A percentile compares a stretch with the other conserved stretches of the same genome.
Evolutionary conservation across 768 basidiomycete genomes (phyloP).

Genomic region (Hypholoma sublateritium): DNA sequence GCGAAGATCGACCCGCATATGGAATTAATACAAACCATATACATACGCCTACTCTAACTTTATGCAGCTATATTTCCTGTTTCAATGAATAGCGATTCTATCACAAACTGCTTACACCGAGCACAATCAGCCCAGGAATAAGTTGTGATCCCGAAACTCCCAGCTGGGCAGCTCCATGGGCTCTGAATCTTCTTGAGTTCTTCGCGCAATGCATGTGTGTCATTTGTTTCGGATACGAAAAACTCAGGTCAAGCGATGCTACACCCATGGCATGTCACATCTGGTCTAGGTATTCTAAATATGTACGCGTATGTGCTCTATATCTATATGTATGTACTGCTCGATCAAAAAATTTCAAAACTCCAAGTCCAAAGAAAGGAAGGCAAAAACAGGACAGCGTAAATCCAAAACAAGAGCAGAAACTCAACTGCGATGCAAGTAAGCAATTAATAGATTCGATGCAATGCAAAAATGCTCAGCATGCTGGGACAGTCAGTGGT

Average conservation of each 20-base stretch:
- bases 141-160: neutral
- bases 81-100: neutral
- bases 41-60: neutral
- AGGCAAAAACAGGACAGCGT: neutral
- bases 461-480: conserved; percentile 24
- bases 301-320: neutral
- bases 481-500: conserved; percentile 82
- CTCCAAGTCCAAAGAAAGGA: neutral
- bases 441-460: neutral
- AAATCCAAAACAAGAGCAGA: neutral
- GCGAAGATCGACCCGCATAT: neutral
- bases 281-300: neutral
- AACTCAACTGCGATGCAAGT: conserved; percentile 2
- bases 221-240: too few species aligned
- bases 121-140: neutral
- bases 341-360: neutral
- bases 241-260: too few species aligned
- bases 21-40: neutral
- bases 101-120: conserved; percentile 3
- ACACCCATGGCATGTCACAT: too few species aligned
- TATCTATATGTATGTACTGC: neutral
- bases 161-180: conserved; percentile 6
- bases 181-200: neutral
- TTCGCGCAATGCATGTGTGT: too few species aligned
- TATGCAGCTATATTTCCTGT: neutral